A percentile compares a stretch with the other conserved stretches of the same genome.
phyloP scores from a whole-genome alignment of 345 rosid genomes.

The Turnera subulata region DNA sequence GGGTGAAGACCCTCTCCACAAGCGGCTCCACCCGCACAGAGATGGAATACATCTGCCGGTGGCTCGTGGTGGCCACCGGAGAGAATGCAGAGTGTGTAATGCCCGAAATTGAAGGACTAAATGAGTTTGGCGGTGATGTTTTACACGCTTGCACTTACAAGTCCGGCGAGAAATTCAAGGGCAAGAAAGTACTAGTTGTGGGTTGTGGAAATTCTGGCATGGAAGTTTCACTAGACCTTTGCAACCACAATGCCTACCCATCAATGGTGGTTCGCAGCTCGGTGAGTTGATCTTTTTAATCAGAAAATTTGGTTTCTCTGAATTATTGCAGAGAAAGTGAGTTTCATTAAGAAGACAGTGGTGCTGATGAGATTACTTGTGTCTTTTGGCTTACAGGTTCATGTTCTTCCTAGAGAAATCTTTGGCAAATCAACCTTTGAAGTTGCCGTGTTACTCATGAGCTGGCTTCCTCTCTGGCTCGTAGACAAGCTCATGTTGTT shows the following conservation, averaged over 20 bases:
- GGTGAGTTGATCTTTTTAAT: constrained; percentile 37
- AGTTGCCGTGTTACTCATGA: constrained; percentile 46
- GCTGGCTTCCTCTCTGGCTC: constrained; percentile 72
- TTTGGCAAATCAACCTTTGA: constrained; percentile 75
- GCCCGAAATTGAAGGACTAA: constrained; percentile 71
- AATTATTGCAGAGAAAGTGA: no score
- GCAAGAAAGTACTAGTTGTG: constrained; percentile 72
- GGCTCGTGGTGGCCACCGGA: constrained; percentile 97
- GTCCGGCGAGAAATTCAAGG: constrained; percentile 64
- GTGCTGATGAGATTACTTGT: not conserved
- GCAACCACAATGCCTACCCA: constrained; percentile 63
- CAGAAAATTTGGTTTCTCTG: no score
- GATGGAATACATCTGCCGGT: constrained; percentile 78
- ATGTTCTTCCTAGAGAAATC: constrained; percentile 82
- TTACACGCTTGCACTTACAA: constrained; percentile 71
- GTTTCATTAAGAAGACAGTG: not conserved
- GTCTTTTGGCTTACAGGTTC: constrained; percentile 45
- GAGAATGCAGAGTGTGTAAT: constrained; percentile 79
- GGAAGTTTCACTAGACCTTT: constrained; percentile 91
- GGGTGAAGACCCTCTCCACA: constrained; percentile 54
- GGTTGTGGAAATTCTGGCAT: constrained; percentile 98
- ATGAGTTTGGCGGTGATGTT: constrained; percentile 64
- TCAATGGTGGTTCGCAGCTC: constrained; percentile 84
- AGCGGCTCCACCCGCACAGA: constrained; percentile 37
- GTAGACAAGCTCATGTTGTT: constrained; percentile 61